A percentile compares a stretch with the other conserved stretches of the same genome.
phyloP scores from a whole-genome alignment of 2,329 filamentous ascomycete genomes.

The Trichoderma semiorbis region DNA sequence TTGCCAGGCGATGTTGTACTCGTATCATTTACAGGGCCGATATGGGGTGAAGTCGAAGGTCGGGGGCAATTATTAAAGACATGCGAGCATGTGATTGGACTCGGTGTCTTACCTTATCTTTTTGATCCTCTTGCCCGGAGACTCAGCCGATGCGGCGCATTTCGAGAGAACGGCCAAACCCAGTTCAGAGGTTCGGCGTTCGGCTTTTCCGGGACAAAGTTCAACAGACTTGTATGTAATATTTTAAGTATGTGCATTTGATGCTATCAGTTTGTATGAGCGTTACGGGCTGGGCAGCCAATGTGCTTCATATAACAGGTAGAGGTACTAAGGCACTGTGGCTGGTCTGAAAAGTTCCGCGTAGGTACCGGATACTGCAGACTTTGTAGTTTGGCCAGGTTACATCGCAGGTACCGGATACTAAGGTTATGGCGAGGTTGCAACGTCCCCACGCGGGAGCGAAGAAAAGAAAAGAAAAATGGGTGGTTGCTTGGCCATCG shows the following conservation, averaged over 20 bases:
- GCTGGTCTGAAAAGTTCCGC: neutral
- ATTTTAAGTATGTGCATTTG: neutral
- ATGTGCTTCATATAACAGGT: no score
- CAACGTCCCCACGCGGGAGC: neutral
- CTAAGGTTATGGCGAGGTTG: neutral
- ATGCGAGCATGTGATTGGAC: neutral
- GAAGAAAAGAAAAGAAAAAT: neutral
- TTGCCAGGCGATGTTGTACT: neutral
- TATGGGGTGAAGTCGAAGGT: neutral
- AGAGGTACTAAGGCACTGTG: neutral
- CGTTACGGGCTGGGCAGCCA: neutral
- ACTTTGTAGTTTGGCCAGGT: neutral
- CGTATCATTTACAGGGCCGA: neutral
- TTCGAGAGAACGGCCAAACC: neutral
- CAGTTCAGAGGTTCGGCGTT: neutral
- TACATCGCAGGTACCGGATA: neutral
- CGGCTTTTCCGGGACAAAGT: neutral
- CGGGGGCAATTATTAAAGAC: neutral
- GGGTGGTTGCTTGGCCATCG: neutral
- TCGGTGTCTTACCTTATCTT: neutral
- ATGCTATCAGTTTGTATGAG: neutral
- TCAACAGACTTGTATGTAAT: neutral
- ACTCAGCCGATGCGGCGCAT: neutral
- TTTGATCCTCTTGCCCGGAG: constrained; percentile 10
- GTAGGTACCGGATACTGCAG: neutral